These are phyloP conservation scores for Bremia lactucae DNA, from an alignment of 352 stramenopile species.

Conservation along the genomic window DNA sequence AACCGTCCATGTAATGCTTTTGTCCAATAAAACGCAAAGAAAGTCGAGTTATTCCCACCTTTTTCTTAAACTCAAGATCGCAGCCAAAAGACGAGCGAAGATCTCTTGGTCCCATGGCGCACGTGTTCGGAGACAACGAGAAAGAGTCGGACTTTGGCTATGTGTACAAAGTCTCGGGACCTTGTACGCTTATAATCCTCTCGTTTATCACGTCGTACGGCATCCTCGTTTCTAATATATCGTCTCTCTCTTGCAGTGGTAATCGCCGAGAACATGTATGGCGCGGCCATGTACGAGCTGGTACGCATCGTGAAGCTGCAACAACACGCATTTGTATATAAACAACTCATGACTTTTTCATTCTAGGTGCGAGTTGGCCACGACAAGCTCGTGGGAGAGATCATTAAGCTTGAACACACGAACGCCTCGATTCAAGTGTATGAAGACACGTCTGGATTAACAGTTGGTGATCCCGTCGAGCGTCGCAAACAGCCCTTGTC, in stretches of 20 bases:
- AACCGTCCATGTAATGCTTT: no score
- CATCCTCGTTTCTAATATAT: not conserved
- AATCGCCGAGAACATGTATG: slow-evolving; percentile 98
- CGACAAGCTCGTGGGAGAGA: slow-evolving; percentile 99
- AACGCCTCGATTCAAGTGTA: slow-evolving; percentile 99
- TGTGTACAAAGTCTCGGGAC: slow-evolving; percentile 98
- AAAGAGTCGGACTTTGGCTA: slow-evolving; percentile 96
- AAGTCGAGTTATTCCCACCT: no score
- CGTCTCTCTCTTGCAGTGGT: slow-evolving; percentile 71
- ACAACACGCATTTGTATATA: not conserved
- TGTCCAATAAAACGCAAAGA: no score
- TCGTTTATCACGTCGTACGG: not conserved
- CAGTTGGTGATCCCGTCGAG: slow-evolving; percentile 96
- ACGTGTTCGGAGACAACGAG: slow-evolving; percentile 81
- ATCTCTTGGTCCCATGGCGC: slow-evolving; percentile 41
- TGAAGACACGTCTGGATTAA: slow-evolving; percentile 96
- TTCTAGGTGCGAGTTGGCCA: slow-evolving; percentile 96
- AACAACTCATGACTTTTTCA: not conserved
- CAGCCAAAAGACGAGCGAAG: slow-evolving; percentile 11
- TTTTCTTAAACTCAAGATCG: no score
- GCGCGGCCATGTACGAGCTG: slow-evolving; percentile 96
- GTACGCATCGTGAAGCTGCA: slow-evolving; percentile 17
- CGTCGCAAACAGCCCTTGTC: slow-evolving; percentile 96
- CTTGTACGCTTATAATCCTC: slow-evolving; percentile 60
- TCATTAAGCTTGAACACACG: slow-evolving; percentile 99